Conservation (phyloP, 2,329 filamentous ascomycete genomes). For the Incumbomyces lentus region DNA sequence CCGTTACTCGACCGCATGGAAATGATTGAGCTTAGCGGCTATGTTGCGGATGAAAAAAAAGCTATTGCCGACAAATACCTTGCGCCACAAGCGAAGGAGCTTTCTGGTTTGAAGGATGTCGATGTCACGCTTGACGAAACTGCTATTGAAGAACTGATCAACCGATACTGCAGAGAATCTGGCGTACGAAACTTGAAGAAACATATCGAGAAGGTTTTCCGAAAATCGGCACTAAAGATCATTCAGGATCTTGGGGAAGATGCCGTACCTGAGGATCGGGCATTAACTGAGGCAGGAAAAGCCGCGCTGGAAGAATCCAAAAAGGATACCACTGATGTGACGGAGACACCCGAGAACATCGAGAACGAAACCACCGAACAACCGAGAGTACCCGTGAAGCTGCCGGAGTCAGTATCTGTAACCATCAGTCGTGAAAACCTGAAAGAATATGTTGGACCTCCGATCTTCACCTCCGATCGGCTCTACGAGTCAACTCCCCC, state of each 20-base stretch:
- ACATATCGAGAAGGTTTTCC: slow-evolving; percentile 98
- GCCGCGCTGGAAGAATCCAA: slow-evolving; percentile 59
- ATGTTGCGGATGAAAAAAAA: slow-evolving; percentile 97
- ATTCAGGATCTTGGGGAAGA: slow-evolving; percentile 88
- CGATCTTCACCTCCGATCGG: slow-evolving; percentile 88
- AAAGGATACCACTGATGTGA: slow-evolving; percentile 53
- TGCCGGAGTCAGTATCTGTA: slow-evolving; percentile 80
- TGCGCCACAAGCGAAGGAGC: slow-evolving; percentile 84
- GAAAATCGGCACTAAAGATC: slow-evolving; percentile 94
- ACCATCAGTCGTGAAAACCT: slow-evolving; percentile 79
- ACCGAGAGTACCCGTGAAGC: slow-evolving; percentile 66
- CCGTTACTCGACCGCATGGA: slow-evolving; percentile 96
- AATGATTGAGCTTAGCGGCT: slow-evolving; percentile 88
- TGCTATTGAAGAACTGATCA: slow-evolving; percentile 93
- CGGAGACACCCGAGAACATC: slow-evolving; percentile 49
- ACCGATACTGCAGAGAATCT: slow-evolving; percentile 94
- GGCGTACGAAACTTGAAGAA: slow-evolving; percentile 98
- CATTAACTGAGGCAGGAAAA: slow-evolving; percentile 77
- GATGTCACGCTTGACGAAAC: slow-evolving; percentile 78
- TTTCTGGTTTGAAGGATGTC: slow-evolving; percentile 80
- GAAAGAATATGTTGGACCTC: slow-evolving; percentile 92
- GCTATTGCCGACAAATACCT: slow-evolving; percentile 92
- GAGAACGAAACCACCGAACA: slow-evolving; percentile 51
- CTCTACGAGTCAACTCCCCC: slow-evolving; percentile 88
- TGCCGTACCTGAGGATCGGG: slow-evolving; percentile 66